Evolutionary conservation across 2,329 filamentous ascomycete species (phyloP), one percentile per base, ranked within the genome.

Genomic region (Paracorniculantispora psalliotae): DNA sequence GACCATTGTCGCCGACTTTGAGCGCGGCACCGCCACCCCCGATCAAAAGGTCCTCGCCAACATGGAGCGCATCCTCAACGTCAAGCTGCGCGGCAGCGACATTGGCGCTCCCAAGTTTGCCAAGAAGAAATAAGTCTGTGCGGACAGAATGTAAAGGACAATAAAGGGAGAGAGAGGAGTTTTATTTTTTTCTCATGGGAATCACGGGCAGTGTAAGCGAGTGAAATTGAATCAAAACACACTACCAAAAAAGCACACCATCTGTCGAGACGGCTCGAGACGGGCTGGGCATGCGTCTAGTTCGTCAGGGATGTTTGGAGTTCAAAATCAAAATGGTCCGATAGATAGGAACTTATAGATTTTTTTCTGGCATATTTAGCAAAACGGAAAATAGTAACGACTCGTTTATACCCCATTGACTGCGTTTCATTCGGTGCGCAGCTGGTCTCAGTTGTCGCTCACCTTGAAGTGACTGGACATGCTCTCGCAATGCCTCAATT

Each of bases 11-110:
- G 89, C 88, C 70, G 87, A 92, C 67, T 92, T 96, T 70, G 93
- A 97, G 86, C 83, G 87, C 65, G 92, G 89, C 67, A 83, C 79
- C 67, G 92, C 86, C 59, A 69, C 83, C 48, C 92, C 89, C 59
- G 92, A 96, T 77, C 92, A 96, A 77, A 92, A 92, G 80, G 79
- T 96, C 57, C 80, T 96, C 59, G 75, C 76, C 61, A 78, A 81
- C 65, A 91, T 96, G 82, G 91, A 96, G 83, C 82, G 87, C 57
- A 86, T 90, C 63, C 85, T 97, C 72, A 93, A 94, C 69, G 85
- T 96, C 69, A 91, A 96, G 79, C 82, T 97, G 69, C 83, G 92
- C 66, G 91, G 94, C 61, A 80, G 79, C 69, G 90, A 93, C 76
- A 94, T 97, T 72, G 93, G 92, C 63, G 81, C 86, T 73, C 90